A percentile compares a stretch with the other conserved stretches of the same genome.
Evolutionary conservation across 192 early-diverging fungal species (phyloP).

Genomic region (Gryganskiella cystojenkinii): DNA sequence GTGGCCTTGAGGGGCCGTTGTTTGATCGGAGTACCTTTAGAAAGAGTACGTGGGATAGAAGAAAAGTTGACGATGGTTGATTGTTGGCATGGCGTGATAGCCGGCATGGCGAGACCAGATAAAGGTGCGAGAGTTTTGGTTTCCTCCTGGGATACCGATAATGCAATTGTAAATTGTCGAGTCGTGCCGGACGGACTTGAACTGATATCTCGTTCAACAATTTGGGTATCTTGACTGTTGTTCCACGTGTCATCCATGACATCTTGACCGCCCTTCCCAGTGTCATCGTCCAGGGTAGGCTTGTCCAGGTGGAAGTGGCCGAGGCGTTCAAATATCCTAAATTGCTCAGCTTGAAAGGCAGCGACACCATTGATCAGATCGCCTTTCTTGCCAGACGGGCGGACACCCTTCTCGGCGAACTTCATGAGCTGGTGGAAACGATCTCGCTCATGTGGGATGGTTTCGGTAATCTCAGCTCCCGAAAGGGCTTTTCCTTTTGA

Average conservation of each 20-base stretch:
- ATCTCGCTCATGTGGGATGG: neutral
- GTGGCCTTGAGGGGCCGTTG: neutral
- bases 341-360: neutral
- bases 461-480: neutral
- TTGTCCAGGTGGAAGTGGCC: neutral
- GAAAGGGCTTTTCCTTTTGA: neutral
- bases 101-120: too few species aligned
- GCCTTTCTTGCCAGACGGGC: slow-evolving; percentile 7
- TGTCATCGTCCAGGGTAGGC: neutral
- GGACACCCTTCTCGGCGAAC: neutral
- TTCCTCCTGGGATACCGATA: neutral
- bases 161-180: neutral
- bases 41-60: neutral
- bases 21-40: neutral
- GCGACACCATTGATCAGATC: neutral
- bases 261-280: too few species aligned
- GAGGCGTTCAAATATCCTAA: neutral
- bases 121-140: neutral
- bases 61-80: neutral
- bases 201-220: slow-evolving; percentile 2
- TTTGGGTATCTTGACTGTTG: neutral
- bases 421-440: neutral
- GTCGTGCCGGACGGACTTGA: neutral
- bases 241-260: neutral
- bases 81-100: neutral